A percentile compares a stretch with the other conserved stretches of the same genome.
Conservation (phyloP, 495 filamentous ascomycete genomes). For the Penicillium subrubescens region DNA sequence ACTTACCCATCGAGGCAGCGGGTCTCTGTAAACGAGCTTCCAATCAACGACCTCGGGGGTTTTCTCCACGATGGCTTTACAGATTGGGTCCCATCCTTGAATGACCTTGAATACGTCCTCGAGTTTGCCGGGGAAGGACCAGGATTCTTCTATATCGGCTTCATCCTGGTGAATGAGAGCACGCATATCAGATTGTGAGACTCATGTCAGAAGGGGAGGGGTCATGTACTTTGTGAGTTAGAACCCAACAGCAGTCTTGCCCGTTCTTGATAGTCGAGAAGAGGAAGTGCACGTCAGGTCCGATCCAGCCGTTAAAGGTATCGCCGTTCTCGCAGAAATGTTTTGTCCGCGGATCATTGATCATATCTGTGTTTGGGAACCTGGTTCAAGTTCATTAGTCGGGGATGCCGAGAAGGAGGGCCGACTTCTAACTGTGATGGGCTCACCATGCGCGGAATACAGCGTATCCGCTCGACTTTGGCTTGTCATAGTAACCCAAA, state of each 20-base stretch:
- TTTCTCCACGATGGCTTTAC: constrained; percentile 57
- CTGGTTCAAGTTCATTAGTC: constrained; percentile 29
- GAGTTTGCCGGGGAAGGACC: constrained; percentile 47
- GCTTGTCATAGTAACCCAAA: constrained; percentile 60
- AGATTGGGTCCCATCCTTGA: constrained; percentile 68
- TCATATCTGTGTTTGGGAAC: constrained; percentile 61
- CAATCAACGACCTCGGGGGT: constrained; percentile 68
- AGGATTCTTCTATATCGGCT: constrained; percentile 48
- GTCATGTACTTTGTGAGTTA: constrained; percentile 57
- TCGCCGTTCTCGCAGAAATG: constrained; percentile 67
- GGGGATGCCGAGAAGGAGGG: not conserved
- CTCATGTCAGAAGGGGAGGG: not conserved
- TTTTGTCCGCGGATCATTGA: constrained; percentile 61
- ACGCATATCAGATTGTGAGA: not conserved
- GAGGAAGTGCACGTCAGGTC: constrained; percentile 26
- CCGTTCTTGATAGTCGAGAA: constrained; percentile 42
- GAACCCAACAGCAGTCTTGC: constrained; percentile 69
- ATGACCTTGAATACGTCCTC: constrained; percentile 57
- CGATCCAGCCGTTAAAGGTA: constrained; percentile 53
- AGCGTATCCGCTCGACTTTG: constrained; percentile 60
- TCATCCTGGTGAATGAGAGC: constrained; percentile 48
- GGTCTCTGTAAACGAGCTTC: constrained; percentile 73
- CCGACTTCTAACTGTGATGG: not conserved
- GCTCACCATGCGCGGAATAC: constrained; percentile 58
- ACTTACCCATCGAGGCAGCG: constrained; percentile 65